phyloP scores from a whole-genome alignment of 306 rosid genomes.

The Ochetophila trinervis region DNA sequence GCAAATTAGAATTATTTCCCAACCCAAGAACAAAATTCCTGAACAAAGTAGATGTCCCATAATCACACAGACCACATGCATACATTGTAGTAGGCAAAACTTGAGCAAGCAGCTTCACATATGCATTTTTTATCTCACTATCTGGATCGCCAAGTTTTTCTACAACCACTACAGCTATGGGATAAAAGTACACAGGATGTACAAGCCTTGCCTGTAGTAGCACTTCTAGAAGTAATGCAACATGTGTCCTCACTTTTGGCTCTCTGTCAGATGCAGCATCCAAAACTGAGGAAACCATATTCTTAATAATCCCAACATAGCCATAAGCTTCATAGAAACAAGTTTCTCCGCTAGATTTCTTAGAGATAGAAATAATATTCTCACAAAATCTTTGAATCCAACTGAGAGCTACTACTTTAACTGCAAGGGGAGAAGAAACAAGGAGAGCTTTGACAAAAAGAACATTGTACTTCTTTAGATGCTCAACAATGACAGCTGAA shows the following conservation, averaged over 20 bases:
- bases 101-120: conserved; percentile 57
- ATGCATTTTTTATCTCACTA: conserved; percentile 58
- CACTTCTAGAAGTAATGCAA: conserved; percentile 67
- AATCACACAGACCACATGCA: conserved; percentile 69
- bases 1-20: conserved; percentile 56
- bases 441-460: conserved; percentile 62
- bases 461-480: conserved; percentile 54
- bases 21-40: conserved; percentile 43
- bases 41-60: conserved; percentile 40
- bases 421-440: conserved; percentile 69
- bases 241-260: conserved; percentile 74
- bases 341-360: conserved; percentile 33
- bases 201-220: conserved; percentile 79
- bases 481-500: conserved; percentile 48
- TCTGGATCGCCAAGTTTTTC: conserved; percentile 94
- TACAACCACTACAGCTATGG: conserved; percentile 66
- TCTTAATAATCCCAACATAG: conserved; percentile 48
- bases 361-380: conserved; percentile 50
- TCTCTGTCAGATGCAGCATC: conserved; percentile 76
- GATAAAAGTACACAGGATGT: conserved; percentile 65
- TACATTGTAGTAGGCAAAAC: conserved; percentile 75
- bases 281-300: conserved; percentile 60
- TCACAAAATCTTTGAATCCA: conserved; percentile 73
- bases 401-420: conserved; percentile 62
- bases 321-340: conserved; percentile 45